phyloP scores from a whole-genome alignment of 106 monocot species.

The Phalaenopsis equestris region DNA sequence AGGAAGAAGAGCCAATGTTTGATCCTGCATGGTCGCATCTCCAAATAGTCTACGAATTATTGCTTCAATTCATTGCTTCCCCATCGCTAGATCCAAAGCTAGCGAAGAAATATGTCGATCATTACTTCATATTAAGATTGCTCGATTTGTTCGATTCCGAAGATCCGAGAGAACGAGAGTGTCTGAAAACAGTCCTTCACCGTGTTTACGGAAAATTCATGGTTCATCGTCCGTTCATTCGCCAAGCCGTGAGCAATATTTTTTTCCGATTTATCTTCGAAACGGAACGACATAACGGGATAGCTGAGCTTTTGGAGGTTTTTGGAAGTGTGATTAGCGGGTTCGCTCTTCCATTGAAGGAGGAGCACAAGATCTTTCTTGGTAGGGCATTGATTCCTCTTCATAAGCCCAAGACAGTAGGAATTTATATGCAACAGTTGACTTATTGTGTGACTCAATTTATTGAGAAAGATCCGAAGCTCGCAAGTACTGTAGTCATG shows the following conservation, averaged over 20 bases:
- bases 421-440: constrained; percentile 38
- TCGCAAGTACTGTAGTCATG: constrained; percentile 36
- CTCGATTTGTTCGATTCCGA: constrained; percentile 55
- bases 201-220: constrained; percentile 59
- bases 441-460: constrained; percentile 47
- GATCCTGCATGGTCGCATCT: constrained; percentile 56
- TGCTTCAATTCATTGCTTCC: constrained; percentile 35
- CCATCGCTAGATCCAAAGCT: constrained; percentile 37
- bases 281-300: constrained; percentile 44
- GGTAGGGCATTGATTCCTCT: constrained; percentile 40
- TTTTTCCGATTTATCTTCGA: constrained; percentile 51
- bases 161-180: constrained; percentile 54
- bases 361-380: constrained; percentile 54
- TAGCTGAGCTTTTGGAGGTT: constrained; percentile 48
- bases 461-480: constrained; percentile 44
- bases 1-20: constrained; percentile 52
- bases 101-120: constrained; percentile 40
- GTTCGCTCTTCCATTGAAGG: constrained; percentile 53
- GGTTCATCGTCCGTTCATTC: constrained; percentile 43
- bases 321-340: constrained; percentile 52
- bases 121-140: constrained; percentile 25
- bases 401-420: constrained; percentile 37
- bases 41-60: constrained; percentile 45
- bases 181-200: constrained; percentile 44
- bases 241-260: constrained; percentile 46